phyloP scores from a whole-genome alignment of 805 yeast species.

The Candida boleticola region DNA sequence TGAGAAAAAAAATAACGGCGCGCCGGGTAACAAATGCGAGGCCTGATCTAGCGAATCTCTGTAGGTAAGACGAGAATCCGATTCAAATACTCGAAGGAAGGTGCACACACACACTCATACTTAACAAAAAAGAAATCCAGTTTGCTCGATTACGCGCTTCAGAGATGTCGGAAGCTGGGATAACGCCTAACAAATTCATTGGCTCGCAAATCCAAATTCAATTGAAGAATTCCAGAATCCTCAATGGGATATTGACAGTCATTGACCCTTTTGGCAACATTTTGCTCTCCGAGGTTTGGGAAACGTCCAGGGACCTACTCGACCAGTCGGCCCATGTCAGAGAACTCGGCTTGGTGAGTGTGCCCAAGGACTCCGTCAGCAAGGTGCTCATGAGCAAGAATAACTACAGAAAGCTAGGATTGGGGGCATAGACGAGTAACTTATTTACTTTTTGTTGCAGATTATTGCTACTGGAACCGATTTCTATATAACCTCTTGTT shows the following conservation, averaged over 20 bases:
- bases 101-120: no score
- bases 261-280: conserved; percentile 45
- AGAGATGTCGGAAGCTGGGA: no score
- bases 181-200: conserved; percentile 17
- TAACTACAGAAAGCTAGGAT: conserved; percentile 9
- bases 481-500: not conserved
- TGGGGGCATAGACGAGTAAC: not conserved
- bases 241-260: conserved; percentile 39
- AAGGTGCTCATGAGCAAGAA: conserved; percentile 23
- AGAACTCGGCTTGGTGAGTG: conserved; percentile 53
- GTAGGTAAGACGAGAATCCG: no score
- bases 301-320: conserved; percentile 28
- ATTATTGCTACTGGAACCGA: not conserved
- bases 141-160: no score
- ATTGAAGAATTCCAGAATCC: conserved; percentile 27
- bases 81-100: no score
- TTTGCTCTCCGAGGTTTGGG: conserved; percentile 33
- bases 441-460: not conserved
- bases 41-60: not conserved
- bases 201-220: conserved; percentile 28
- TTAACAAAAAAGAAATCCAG: no score
- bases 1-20: not conserved
- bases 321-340: conserved; percentile 27
- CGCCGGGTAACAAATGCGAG: conserved; percentile 13
- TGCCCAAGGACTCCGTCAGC: conserved; percentile 41